These are phyloP conservation scores for Lyophyllum semitale DNA, from an alignment of 768 basidiomycete species.

Conservation along the genomic window DNA sequence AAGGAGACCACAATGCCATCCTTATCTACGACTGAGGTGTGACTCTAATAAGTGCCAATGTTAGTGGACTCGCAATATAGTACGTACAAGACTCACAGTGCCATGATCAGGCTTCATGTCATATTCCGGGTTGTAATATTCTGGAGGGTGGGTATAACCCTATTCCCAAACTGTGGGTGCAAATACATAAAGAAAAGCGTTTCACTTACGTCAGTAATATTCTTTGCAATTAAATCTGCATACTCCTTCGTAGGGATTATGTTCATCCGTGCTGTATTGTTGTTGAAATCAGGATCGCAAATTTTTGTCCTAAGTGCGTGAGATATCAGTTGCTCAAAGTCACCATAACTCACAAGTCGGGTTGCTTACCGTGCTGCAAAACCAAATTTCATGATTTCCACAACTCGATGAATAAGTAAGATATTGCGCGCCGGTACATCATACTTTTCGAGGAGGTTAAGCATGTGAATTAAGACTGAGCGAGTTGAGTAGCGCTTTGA, in stretches of 20 bases:
- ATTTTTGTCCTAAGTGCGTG: slow-evolving; percentile 65
- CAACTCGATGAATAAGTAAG: slow-evolving; percentile 73
- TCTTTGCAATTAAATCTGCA: slow-evolving; percentile 56
- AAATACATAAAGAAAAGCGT: background rate
- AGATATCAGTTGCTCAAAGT: background rate
- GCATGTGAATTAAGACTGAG: slow-evolving; percentile 80
- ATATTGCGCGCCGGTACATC: slow-evolving; percentile 53
- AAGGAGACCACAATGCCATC: slow-evolving; percentile 86
- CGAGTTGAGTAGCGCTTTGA: background rate
- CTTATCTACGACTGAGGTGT: slow-evolving; percentile 80
- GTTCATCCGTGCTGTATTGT: slow-evolving; percentile 54
- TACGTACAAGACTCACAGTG: slow-evolving; percentile 53
- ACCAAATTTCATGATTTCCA: slow-evolving; percentile 84
- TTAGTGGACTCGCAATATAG: background rate
- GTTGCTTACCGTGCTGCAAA: slow-evolving; percentile 46
- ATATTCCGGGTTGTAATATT: slow-evolving; percentile 84
- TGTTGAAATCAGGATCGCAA: slow-evolving; percentile 74
- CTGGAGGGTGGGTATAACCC: slow-evolving; percentile 78
- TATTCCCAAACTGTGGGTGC: slow-evolving; percentile 30
- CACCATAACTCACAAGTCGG: background rate
- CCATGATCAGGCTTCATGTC: slow-evolving; percentile 84
- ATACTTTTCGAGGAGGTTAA: slow-evolving; percentile 89
- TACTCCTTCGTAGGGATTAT: slow-evolving; percentile 73
- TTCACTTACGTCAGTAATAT: slow-evolving; percentile 79
- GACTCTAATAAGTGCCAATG: slow-evolving; percentile 65